These are phyloP conservation scores for Flaveria sonorensis DNA, from an alignment of 129 eudicot genomes.

Conservation along the genomic window DNA sequence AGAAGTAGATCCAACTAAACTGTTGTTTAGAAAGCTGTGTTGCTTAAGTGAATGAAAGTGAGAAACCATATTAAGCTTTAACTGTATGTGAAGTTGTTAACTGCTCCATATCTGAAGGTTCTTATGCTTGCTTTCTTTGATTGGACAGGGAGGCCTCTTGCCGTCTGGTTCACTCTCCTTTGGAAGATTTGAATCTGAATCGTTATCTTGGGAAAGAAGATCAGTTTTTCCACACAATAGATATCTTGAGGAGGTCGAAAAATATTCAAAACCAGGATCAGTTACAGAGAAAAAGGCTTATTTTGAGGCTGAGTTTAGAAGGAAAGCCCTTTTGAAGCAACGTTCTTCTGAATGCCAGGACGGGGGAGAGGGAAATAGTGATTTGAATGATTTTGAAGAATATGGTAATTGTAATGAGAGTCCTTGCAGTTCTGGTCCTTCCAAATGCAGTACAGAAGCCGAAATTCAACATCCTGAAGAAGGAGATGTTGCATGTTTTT, in stretches of 20 bases:
- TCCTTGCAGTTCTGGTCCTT: slow-evolving; percentile 36
- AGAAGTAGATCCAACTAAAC: background rate
- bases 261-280: slow-evolving; percentile 82
- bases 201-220: slow-evolving; percentile 85
- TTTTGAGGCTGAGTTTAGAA: slow-evolving; percentile 82
- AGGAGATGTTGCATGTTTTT: slow-evolving; percentile 31
- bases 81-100: background rate
- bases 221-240: slow-evolving; percentile 89
- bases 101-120: background rate
- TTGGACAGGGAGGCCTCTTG: slow-evolving; percentile 62
- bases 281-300: slow-evolving; percentile 89
- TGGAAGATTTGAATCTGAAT: slow-evolving; percentile 83
- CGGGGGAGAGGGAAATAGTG: slow-evolving; percentile 44
- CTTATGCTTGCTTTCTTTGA: slow-evolving; percentile 11
- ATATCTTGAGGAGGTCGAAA: slow-evolving; percentile 91
- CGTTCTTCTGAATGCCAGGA: slow-evolving; percentile 51
- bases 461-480: slow-evolving; percentile 31
- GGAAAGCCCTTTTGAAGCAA: slow-evolving; percentile 64
- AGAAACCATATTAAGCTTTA: background rate
- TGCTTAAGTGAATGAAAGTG: background rate
- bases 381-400: slow-evolving; percentile 35
- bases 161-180: slow-evolving; percentile 81
- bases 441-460: slow-evolving; percentile 24
- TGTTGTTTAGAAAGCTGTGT: slow-evolving; percentile 9
- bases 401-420: slow-evolving; percentile 38